phyloP scores from a whole-genome alignment of 169 alveolate genomes.

The Condylostoma magnum region DNA sequence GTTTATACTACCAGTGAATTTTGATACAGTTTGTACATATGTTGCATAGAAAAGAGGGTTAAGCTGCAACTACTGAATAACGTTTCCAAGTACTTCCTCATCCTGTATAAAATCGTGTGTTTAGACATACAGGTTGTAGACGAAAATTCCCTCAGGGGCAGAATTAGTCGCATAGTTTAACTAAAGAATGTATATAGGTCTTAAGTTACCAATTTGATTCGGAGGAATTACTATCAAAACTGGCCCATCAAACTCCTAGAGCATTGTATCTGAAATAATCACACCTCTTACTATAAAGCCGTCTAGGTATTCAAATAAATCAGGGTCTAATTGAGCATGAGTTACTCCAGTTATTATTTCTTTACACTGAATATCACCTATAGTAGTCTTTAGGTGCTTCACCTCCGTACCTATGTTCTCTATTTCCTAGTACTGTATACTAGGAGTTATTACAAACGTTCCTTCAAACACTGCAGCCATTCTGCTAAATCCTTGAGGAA shows the following conservation, averaged over 20 bases:
- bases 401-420: not conserved
- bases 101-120: not conserved
- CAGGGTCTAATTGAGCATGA: not conserved
- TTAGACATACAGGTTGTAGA: not conserved
- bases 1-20: not conserved
- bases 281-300: slow-evolving; percentile 2
- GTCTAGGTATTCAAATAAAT: not conserved
- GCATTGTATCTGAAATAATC: not conserved
- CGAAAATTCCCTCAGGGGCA: slow-evolving; percentile 10
- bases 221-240: slow-evolving; percentile 21
- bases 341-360: not conserved
- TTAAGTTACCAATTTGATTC: not conserved
- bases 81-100: not conserved
- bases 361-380: slow-evolving; percentile 8
- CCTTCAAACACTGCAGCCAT: slow-evolving; percentile 27
- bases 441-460: slow-evolving; percentile 3
- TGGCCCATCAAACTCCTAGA: slow-evolving; percentile 20
- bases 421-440: not conserved
- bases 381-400: not conserved
- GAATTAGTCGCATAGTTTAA: not conserved
- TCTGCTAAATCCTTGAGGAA: slow-evolving; percentile 38
- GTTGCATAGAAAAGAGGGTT: slow-evolving; percentile 19
- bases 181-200: slow-evolving; percentile 12
- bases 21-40: not conserved
- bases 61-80: not conserved